Evolutionary conservation across 23 red algal species (phyloP).

Genomic region (Cyanidiococcus yangmingshanensis): DNA sequence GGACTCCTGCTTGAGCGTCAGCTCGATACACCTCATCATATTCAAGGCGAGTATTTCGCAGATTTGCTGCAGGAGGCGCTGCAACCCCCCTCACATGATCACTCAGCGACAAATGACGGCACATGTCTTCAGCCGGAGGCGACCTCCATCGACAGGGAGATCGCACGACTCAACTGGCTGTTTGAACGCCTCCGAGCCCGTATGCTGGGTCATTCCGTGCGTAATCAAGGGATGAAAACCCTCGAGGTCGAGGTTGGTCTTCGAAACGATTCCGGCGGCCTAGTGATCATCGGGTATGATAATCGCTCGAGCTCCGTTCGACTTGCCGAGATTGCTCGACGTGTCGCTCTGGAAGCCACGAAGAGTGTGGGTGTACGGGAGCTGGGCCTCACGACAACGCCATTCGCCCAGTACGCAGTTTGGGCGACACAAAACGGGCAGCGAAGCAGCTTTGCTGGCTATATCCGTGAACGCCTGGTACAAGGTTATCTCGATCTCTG

Average conservation of each 20-base stretch:
- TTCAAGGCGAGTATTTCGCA: background rate
- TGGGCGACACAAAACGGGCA: background rate
- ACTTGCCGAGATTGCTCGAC: background rate
- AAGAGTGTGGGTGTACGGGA: background rate
- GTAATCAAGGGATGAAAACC: background rate
- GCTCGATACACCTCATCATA: background rate
- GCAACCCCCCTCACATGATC: background rate
- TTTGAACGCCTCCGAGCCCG: background rate
- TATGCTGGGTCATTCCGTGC: background rate
- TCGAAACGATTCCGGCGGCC: background rate
- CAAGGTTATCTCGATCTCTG: background rate
- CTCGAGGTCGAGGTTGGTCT: background rate
- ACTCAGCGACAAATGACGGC: background rate
- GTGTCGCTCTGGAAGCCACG: background rate
- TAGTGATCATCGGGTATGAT: conserved; percentile 5
- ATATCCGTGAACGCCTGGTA: background rate
- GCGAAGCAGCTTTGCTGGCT: background rate
- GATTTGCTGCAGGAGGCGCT: conserved; percentile 1
- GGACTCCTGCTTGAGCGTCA: background rate
- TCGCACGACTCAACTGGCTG: background rate
- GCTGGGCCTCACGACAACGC: conserved; percentile 15
- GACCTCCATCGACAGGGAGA: background rate
- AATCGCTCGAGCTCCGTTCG: conserved; percentile 14
- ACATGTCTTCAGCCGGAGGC: background rate
- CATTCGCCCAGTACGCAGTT: conserved; percentile 2